Evolutionary conservation across 106 monocot genomes (phyloP), one percentile per base, ranked within the genome.

Genomic region (Amphibolis antarctica): DNA sequence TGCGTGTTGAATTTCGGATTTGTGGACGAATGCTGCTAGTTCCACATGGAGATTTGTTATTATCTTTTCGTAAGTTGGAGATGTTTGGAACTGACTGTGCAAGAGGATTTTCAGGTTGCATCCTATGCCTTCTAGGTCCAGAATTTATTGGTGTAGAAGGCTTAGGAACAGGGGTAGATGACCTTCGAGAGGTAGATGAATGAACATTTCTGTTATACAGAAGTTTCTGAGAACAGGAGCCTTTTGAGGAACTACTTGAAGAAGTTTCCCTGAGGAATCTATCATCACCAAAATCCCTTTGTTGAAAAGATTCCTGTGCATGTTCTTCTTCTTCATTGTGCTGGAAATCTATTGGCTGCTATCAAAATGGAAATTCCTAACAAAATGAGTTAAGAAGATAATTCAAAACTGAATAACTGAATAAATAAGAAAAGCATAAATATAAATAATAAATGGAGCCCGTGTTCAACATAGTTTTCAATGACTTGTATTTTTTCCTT

Each of bases 21-120:
- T 36, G 36, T 36, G 36, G 4, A 36, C 36, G 36, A 36, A 56
- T 15, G 67, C 81, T 88, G 60, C 51, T 71, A 44, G 56, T 36
- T 49, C 69, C 81, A 20, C 63, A 22, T 17, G 66, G 72, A 47
- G 85, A 77, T 50, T 67, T 89, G 30, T 78, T 79, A 54, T 81
- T 89, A 75, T 93, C 88, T 43, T 89, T 86, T 62, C 83, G 70
- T 6, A 89, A 74, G 49, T 93, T 79, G 9, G 77, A 76, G 70
- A 89, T 84, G 57, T 81, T 78, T 0, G 89, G 86, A 47, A 82
- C 81, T 22, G 86, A 89, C 31, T 89, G 86, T 17, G 80, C 80
- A 55, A 80, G 76, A 74, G 83, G 28, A 69, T 79, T 89, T 66
- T 86, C 86, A 27, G 71, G 5, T 76, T 69, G 78, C 13, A 21